A percentile compares a stretch with the other conserved stretches of the same genome.
These are phyloP conservation scores for Gaultheria prostrata DNA, from an alignment of 148 eudicot species.

Conservation along the genomic window DNA sequence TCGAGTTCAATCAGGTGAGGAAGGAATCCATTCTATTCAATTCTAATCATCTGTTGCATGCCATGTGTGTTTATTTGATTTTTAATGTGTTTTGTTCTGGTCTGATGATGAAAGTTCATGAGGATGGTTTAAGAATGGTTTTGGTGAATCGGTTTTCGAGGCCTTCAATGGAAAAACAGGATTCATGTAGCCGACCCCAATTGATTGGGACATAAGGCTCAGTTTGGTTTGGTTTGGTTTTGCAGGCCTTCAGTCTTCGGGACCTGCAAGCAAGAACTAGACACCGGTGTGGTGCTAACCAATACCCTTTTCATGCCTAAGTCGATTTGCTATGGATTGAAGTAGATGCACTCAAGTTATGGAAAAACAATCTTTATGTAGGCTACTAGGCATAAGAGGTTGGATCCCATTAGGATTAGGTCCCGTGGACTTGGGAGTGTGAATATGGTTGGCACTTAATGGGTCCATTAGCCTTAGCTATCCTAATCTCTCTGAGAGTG, in stretches of 20 bases:
- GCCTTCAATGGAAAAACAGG: no score
- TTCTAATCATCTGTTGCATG: not conserved
- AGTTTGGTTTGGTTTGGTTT: no score
- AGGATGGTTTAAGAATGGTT: not conserved
- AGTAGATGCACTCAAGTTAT: not conserved
- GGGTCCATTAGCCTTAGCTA: no score
- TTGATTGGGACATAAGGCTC: no score
- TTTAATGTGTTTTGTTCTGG: not conserved
- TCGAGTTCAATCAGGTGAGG: slow-evolving; percentile 80
- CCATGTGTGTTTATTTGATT: not conserved
- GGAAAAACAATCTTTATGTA: no score
- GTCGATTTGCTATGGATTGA: not conserved
- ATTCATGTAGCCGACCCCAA: no score
- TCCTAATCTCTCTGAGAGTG: no score
- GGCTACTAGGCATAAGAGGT: no score
- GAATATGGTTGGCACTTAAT: no score
- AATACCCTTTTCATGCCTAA: not conserved
- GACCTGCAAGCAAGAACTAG: not conserved
- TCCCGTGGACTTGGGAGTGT: no score
- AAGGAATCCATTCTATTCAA: not conserved
- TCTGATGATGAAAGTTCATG: not conserved
- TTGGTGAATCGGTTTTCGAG: not conserved
- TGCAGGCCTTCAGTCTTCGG: not conserved
- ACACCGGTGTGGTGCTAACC: not conserved
- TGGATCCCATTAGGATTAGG: no score